Conservation (phyloP, 495 filamentous ascomycete species). For the Staphylotrichum longicolle region DNA sequence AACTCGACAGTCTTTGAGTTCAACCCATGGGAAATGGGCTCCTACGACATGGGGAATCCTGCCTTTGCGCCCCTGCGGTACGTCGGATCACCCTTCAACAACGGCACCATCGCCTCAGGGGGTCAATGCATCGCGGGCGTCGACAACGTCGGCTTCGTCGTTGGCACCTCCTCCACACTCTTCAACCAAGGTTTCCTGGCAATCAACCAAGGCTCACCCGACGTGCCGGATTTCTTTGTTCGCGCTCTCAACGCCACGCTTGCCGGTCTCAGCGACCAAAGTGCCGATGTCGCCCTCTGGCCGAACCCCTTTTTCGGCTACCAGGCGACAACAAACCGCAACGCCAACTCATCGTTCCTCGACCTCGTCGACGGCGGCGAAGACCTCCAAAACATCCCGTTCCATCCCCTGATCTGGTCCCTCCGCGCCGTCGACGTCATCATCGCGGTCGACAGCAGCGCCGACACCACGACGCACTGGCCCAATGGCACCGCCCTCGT, state of each 20-base stretch:
- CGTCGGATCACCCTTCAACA: conserved; percentile 75
- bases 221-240: conserved; percentile 52
- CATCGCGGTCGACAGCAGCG: conserved; percentile 84
- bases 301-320: conserved; percentile 85
- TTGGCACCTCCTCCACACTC: conserved; percentile 86
- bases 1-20: conserved; percentile 86
- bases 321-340: conserved; percentile 60
- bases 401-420: conserved; percentile 82
- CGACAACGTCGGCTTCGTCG: conserved; percentile 80
- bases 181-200: conserved; percentile 76
- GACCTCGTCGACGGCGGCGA: conserved; percentile 85
- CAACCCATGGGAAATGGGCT: conserved; percentile 84
- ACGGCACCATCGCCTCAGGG: conserved; percentile 55
- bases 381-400: conserved; percentile 83
- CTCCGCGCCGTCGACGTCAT: conserved; percentile 79
- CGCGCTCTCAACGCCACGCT: conserved; percentile 56
- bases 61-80: conserved; percentile 75
- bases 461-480: conserved; percentile 73
- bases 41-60: conserved; percentile 75
- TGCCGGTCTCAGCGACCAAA: conserved; percentile 46
- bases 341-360: conserved; percentile 53
- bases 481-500: conserved; percentile 84
- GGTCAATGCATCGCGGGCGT: conserved; percentile 73
- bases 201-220: conserved; percentile 45
- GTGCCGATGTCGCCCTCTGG: conserved; percentile 79